A percentile compares a stretch with the other conserved stretches of the same genome.
Evolutionary conservation across 164 flowering plant species (phyloP).

Genomic region (Aristolochia fimbriata): DNA sequence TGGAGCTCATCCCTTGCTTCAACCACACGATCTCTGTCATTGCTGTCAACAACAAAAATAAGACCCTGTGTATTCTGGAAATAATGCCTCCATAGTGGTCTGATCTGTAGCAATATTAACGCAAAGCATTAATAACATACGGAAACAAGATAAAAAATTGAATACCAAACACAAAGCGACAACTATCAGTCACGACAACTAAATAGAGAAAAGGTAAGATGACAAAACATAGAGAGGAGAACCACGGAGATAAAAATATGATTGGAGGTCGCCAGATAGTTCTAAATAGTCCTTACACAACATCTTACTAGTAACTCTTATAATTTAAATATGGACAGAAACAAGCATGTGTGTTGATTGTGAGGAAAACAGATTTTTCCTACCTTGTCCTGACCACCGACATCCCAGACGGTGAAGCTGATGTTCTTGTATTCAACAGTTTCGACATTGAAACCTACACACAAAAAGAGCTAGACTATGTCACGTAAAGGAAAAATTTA

Average conservation of each 20-base stretch:
- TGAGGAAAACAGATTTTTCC: background rate
- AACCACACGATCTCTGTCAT: constrained; percentile 17
- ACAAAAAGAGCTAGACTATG: background rate
- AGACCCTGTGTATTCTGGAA: constrained; percentile 20
- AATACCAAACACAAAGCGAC: background rate
- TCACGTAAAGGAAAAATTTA: background rate
- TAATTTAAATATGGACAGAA: too few relatives aligned
- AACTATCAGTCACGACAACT: background rate
- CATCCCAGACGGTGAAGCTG: constrained; percentile 82
- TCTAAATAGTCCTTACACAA: too few relatives aligned
- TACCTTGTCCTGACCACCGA: constrained; percentile 80
- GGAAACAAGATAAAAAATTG: background rate
- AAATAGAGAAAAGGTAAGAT: background rate
- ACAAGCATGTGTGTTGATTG: background rate
- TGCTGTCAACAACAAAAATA: constrained; percentile 20
- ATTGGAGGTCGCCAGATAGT: background rate
- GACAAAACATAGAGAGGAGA: background rate
- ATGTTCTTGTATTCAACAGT: constrained; percentile 74
- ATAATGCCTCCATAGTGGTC: constrained; percentile 23
- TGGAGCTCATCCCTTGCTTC: constrained; percentile 22
- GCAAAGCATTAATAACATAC: background rate
- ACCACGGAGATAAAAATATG: background rate
- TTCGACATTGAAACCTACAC: constrained; percentile 65
- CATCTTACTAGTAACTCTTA: too few relatives aligned
- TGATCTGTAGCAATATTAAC: constrained; percentile 6